These are phyloP conservation scores for Pseudoneurospora amorphoporcata DNA, from an alignment of 495 filamentous ascomycete species.

Conservation along the genomic window DNA sequence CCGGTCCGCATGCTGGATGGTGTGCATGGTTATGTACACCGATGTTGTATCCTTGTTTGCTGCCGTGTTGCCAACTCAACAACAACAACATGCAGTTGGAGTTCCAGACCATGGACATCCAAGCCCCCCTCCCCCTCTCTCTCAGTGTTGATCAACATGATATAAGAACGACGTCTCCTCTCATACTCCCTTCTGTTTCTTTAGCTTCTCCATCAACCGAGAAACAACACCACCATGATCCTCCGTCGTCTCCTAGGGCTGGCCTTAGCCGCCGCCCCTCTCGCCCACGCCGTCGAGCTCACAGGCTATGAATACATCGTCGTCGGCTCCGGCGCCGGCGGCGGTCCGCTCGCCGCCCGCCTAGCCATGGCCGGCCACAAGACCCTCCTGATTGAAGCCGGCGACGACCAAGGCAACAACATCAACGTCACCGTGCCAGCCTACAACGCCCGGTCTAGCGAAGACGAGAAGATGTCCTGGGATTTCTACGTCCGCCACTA, in stretches of 20 bases:
- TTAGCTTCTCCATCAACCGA: background rate
- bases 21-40: background rate
- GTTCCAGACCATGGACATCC: background rate
- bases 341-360: slow-evolving; percentile 48
- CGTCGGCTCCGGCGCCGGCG: slow-evolving; percentile 54
- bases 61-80: background rate
- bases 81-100: background rate
- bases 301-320: slow-evolving; percentile 51
- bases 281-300: slow-evolving; percentile 12
- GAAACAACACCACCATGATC: slow-evolving; percentile 1
- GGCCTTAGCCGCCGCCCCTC: slow-evolving; percentile 2
- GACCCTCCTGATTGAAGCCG: slow-evolving; percentile 50
- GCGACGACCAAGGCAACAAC: slow-evolving; percentile 38
- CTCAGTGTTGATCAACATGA: background rate
- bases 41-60: background rate
- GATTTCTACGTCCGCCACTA: slow-evolving; percentile 38
- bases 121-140: background rate
- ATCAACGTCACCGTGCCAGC: slow-evolving; percentile 20
- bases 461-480: slow-evolving; percentile 31
- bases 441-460: slow-evolving; percentile 10
- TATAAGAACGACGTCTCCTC: background rate
- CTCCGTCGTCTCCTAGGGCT: slow-evolving; percentile 6
- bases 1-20: background rate
- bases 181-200: background rate
- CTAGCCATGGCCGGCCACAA: slow-evolving; percentile 50